Evolutionary conservation across 768 basidiomycete genomes (phyloP).

Genomic region (Trametopsis cervina): DNA sequence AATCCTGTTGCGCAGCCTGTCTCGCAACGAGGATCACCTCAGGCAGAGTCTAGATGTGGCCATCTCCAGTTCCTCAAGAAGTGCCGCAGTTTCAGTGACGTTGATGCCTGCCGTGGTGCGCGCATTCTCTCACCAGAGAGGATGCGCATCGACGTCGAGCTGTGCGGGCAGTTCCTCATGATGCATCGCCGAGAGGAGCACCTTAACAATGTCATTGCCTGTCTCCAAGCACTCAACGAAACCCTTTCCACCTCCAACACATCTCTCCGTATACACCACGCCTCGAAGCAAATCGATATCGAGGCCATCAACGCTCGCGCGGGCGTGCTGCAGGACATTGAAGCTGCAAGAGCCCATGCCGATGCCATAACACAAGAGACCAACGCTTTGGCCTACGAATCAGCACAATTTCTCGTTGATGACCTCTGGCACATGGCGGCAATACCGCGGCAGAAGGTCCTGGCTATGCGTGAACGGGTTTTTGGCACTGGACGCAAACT

Average conservation of each 20-base stretch:
- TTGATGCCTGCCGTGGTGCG: conserved; percentile 40
- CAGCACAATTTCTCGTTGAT: conserved; percentile 56
- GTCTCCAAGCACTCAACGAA: conserved; percentile 51
- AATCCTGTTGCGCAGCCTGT: not conserved
- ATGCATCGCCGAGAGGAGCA: conserved; percentile 65
- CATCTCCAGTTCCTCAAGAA: conserved; percentile 21
- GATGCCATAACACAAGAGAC: conserved; percentile 54
- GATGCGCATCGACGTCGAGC: conserved; percentile 75
- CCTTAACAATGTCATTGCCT: conserved; percentile 54
- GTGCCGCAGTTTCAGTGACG: conserved; percentile 63
- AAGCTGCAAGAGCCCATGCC: conserved; percentile 40
- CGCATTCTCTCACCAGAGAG: conserved; percentile 48
- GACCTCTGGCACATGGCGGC: conserved; percentile 63
- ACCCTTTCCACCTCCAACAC: conserved; percentile 50
- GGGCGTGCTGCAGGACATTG: conserved; percentile 44
- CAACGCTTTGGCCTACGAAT: conserved; percentile 64
- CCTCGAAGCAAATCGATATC: conserved; percentile 42
- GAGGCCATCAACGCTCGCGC: conserved; percentile 38
- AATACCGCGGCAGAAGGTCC: conserved; percentile 53
- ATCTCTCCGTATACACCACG: conserved; percentile 51
- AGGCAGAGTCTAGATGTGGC: not conserved
- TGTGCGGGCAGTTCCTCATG: conserved; percentile 67
- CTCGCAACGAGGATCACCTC: not conserved
- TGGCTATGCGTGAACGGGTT: conserved; percentile 58
- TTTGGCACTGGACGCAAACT: conserved; percentile 55